Evolutionary conservation across 495 filamentous ascomycete genomes (phyloP).

Genomic region (Penicillium bovifimosum): DNA sequence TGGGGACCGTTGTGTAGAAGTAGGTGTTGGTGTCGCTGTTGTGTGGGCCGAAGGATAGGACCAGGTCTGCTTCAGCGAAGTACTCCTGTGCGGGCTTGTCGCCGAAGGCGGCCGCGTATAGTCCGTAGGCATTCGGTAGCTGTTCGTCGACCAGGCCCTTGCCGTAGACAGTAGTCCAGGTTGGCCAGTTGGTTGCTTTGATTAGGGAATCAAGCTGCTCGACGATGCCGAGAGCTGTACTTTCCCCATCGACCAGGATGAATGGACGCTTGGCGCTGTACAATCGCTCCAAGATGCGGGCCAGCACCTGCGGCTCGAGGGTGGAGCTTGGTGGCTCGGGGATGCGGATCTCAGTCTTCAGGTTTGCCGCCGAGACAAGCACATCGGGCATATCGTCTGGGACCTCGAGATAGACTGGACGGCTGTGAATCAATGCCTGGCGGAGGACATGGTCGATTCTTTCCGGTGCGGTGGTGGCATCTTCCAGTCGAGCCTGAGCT

Average conservation of each 20-base stretch:
- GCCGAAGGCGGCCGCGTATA: conserved; percentile 29
- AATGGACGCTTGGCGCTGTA: conserved; percentile 30
- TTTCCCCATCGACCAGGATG: conserved; percentile 36
- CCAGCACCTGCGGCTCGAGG: conserved; percentile 16
- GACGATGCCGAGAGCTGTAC: conserved; percentile 20
- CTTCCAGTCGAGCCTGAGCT: conserved; percentile 34
- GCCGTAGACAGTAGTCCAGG: conserved; percentile 30
- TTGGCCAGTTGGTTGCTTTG: conserved; percentile 26
- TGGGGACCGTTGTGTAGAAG: conserved; percentile 26
- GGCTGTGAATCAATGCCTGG: conserved; percentile 33
- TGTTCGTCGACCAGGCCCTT: conserved; percentile 37
- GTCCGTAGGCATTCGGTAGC: conserved; percentile 30
- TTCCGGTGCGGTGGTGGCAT: conserved; percentile 30
- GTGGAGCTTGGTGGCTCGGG: conserved; percentile 9
- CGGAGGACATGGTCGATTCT: conserved; percentile 37
- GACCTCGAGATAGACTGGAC: conserved; percentile 42
- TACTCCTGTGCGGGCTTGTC: conserved; percentile 18
- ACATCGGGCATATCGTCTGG: conserved; percentile 40
- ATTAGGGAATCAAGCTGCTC: conserved; percentile 27
- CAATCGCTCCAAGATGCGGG: conserved; percentile 25
- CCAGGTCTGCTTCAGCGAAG: conserved; percentile 29
- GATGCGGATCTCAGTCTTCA: conserved; percentile 16
- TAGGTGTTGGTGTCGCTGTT: conserved; percentile 37
- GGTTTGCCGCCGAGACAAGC: conserved; percentile 20
- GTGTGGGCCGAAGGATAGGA: conserved; percentile 31